Evolutionary conservation across 73 alveolate genomes (phyloP), one percentile per base, ranked within the genome.

Genomic region (Tetrahymena elliotti): DNA sequence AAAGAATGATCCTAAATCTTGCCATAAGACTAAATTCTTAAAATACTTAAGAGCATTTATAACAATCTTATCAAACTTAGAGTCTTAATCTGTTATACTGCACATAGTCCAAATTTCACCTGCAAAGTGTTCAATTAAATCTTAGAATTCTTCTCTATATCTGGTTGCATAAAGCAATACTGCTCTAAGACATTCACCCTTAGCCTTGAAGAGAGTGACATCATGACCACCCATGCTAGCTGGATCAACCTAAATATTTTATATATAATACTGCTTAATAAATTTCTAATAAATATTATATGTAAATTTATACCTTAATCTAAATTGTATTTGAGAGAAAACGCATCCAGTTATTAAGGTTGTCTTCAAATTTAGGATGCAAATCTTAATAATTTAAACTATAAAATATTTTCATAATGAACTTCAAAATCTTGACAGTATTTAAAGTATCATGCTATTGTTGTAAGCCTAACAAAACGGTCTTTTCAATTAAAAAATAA

Each of bases 101-200:
- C 96, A 94, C 93, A 94, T 93, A 20, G 36, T 53, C 96, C 96
- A 94, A 34, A 94, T 94, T 94, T 94, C 96, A 47, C 95, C 83
- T 41, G 95, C 93, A 47, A 94, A 94, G 24, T 47, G 93, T 84
- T 94, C 33, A 35, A 94, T 88, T 16, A 88, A 38, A 47, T 88
- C 96, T 13, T 93, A 68, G 35, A 94, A 94, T 36, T 94, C 96
- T 84, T 94, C 96, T 1, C 95, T 88, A 88, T 94, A 94, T 82
- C 93, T 94, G n/a, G 92, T 94, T 31, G 96, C 95, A 88, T 94
- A 94, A n/a, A 94, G 83, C 35, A 94, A 35, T 6, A 94, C 96
- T 35, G 95, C 68, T 84, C 40, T 84, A 16, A 94, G 93, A 20
- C 95, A 94, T 16, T 94, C 96, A 20, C 96, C 96, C 33, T 94